A percentile compares a stretch with the other conserved stretches of the same genome.
These are phyloP conservation scores for Penicillium herquei DNA, from an alignment of 495 filamentous ascomycete species.

Conservation along the genomic window DNA sequence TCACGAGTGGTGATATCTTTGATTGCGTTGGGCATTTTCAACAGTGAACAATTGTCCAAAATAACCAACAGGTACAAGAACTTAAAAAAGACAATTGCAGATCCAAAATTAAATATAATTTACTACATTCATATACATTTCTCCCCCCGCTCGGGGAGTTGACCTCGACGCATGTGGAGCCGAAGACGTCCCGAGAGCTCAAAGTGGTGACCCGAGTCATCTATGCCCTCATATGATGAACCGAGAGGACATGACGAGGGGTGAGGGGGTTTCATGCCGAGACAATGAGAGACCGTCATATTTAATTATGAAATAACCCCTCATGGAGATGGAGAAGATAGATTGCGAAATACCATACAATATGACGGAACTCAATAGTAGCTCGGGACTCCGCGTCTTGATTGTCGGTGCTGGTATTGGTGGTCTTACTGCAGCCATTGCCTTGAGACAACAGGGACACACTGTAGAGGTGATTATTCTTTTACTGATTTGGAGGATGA, in stretches of 20 bases:
- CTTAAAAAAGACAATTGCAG: background rate
- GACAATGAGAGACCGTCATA: background rate
- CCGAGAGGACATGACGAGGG: background rate
- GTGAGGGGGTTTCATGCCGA: background rate
- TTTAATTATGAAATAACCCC: background rate
- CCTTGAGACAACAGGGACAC: conserved; percentile 53
- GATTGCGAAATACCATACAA: background rate
- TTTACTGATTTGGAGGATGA: background rate
- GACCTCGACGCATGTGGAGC: conserved; percentile 27
- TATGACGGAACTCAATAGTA: conserved; percentile 9
- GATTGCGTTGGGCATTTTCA: conserved; percentile 39
- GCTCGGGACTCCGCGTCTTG: conserved; percentile 32
- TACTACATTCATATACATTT: conserved; percentile 10
- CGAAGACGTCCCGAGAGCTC: conserved; percentile 21
- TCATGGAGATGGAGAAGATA: background rate
- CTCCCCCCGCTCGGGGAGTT: conserved; percentile 7
- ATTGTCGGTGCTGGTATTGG: conserved; percentile 60
- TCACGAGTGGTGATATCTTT: conserved; percentile 39
- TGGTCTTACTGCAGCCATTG: conserved; percentile 53
- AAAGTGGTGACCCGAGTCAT: conserved; percentile 6
- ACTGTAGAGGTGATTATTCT: conserved; percentile 41
- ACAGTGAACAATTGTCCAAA: background rate
- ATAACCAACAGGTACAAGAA: background rate
- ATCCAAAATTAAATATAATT: background rate
- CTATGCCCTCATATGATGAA: background rate